Evolutionary conservation across 805 yeast species (phyloP).

Genomic region (Spathaspora girioi): DNA sequence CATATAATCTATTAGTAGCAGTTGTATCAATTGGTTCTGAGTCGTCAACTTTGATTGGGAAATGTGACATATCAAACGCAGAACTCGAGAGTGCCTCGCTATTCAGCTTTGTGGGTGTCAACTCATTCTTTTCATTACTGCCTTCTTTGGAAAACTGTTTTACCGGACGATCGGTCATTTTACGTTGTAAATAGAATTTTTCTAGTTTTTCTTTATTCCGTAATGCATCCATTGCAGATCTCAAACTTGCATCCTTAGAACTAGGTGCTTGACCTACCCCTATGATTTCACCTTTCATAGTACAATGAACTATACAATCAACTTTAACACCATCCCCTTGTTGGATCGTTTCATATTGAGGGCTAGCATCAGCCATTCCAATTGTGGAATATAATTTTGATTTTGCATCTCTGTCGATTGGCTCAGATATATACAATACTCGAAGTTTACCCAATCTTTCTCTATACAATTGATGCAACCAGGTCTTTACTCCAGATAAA

Average conservation of each 20-base stretch:
- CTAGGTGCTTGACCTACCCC: constrained; percentile 73
- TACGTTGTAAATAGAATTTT: constrained; percentile 47
- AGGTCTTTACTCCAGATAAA: constrained; percentile 46
- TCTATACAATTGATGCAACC: constrained; percentile 54
- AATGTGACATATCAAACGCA: constrained; percentile 9
- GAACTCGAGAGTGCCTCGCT: neutral
- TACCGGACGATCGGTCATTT: constrained; percentile 7
- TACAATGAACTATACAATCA: constrained; percentile 64
- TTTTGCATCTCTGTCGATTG: constrained; percentile 66
- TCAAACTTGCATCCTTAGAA: constrained; percentile 71
- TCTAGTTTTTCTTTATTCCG: constrained; percentile 56
- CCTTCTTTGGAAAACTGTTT: no score
- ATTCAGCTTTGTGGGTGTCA: neutral
- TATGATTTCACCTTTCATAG: constrained; percentile 58
- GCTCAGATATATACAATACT: constrained; percentile 28
- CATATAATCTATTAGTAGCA: constrained; percentile 39
- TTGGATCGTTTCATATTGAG: constrained; percentile 50
- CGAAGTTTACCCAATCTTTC: constrained; percentile 38
- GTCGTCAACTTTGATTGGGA: constrained; percentile 27
- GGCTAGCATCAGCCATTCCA: constrained; percentile 68
- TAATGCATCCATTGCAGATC: constrained; percentile 84
- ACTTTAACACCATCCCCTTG: constrained; percentile 44
- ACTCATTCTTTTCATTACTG: constrained; percentile 2
- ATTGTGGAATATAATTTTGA: constrained; percentile 71
- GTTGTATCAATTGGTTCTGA: constrained; percentile 23